Evolutionary conservation across 1,284 basidiomycete species (phyloP).

Genomic region (Thecaphora frezii): DNA sequence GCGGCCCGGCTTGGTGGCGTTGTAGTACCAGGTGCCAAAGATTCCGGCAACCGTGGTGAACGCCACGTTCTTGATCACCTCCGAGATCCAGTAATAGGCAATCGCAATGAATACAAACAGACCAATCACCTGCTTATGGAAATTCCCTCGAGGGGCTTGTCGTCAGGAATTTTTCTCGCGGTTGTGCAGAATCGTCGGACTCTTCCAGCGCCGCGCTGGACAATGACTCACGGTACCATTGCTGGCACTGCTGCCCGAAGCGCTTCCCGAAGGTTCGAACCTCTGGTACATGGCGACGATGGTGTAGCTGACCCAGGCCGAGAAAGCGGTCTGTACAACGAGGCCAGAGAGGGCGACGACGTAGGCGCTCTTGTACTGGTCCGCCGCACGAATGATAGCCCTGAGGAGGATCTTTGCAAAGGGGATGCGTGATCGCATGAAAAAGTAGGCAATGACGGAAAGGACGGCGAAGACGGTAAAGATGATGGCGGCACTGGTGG

Average conservation of each 20-base stretch:
- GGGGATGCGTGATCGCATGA: constrained; percentile 49
- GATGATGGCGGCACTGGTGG: constrained; percentile 46
- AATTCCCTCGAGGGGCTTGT: no score
- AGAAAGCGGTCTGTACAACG: constrained; percentile 43
- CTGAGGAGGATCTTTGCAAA: constrained; percentile 47
- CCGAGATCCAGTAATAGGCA: constrained; percentile 43
- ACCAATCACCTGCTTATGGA: constrained; percentile 35
- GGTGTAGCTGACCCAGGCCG: constrained; percentile 47
- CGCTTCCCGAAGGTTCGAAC: constrained; percentile 37
- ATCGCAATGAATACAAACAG: constrained; percentile 52
- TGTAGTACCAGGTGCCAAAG: constrained; percentile 52
- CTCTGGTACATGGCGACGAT: constrained; percentile 48
- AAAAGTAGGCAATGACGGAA: constrained; percentile 48
- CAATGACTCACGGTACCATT: constrained; percentile 13
- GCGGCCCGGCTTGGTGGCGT: constrained; percentile 66
- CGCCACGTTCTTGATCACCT: constrained; percentile 52
- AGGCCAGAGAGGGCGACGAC: constrained; percentile 40
- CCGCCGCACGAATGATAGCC: constrained; percentile 44
- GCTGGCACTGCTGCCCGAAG: constrained; percentile 25
- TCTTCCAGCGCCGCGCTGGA: no score
- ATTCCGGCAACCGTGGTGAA: constrained; percentile 49
- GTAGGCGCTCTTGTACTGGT: constrained; percentile 47
- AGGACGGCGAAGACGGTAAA: constrained; percentile 54
- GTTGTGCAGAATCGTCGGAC: no score
- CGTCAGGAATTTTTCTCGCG: no score